Conservation (phyloP, 1,139 yeast species). For the Candida buenavistaensis region DNA sequence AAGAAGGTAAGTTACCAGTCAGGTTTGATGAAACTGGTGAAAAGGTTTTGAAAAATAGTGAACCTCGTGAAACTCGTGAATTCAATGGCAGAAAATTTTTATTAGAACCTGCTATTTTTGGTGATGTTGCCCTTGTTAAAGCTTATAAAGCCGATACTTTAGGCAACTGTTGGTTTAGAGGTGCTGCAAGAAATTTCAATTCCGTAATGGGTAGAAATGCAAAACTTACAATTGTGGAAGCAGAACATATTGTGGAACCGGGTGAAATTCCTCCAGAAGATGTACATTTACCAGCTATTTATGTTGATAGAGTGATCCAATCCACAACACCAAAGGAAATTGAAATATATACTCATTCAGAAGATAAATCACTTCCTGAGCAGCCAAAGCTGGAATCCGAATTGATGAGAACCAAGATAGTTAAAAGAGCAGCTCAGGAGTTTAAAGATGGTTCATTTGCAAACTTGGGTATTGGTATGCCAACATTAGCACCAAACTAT, state of each 20-base stretch:
- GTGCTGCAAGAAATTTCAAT: constrained; percentile 50
- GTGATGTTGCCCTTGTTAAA: constrained; percentile 49
- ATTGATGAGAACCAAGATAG: constrained; percentile 35
- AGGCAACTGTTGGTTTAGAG: constrained; percentile 50
- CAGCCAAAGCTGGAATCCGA: constrained; percentile 17
- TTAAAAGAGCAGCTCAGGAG: constrained; percentile 46
- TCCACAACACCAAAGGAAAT: constrained; percentile 42
- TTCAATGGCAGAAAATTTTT: constrained; percentile 45
- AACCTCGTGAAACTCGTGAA: constrained; percentile 42
- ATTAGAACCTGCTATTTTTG: constrained; percentile 43
- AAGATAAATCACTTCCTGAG: constrained; percentile 12
- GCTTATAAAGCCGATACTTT: constrained; percentile 48
- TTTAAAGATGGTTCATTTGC: constrained; percentile 43
- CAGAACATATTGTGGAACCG: constrained; percentile 49
- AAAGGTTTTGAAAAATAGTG: constrained; percentile 32
- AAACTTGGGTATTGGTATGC: constrained; percentile 52
- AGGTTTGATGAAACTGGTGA: constrained; percentile 34
- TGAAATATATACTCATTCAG: constrained; percentile 30
- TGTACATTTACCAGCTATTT: constrained; percentile 48
- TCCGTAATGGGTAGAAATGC: constrained; percentile 48
- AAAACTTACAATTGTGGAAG: constrained; percentile 48
- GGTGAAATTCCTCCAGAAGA: constrained; percentile 48
- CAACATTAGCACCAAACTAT: constrained; percentile 48
- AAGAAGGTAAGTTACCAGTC: constrained; percentile 48
- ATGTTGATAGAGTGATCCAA: constrained; percentile 41